Evolutionary conservation across 2,329 filamentous ascomycete genomes (phyloP).

Genomic region (Zymoseptoria tritici): DNA sequence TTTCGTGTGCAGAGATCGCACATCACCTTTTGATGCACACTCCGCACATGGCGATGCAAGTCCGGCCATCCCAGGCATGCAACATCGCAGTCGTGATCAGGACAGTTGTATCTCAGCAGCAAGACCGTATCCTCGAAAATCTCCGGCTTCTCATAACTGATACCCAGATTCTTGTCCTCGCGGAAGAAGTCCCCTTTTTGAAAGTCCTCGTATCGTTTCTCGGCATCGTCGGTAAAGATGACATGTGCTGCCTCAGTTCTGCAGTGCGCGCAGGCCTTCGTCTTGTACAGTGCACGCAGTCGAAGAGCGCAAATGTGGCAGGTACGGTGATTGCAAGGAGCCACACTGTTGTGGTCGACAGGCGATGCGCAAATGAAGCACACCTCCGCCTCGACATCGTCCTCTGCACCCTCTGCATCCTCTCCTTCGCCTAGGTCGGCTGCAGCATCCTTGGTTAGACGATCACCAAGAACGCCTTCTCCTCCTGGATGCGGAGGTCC

Average conservation of each 20-base stretch:
- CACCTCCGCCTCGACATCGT: conserved; percentile 54
- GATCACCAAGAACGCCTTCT: conserved; percentile 38
- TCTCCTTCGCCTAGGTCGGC: conserved; percentile 27
- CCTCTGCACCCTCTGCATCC: conserved; percentile 16
- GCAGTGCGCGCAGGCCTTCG: conserved; percentile 93
- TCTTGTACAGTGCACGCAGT: conserved; percentile 91
- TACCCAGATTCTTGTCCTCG: conserved; percentile 77
- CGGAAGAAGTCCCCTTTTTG: conserved; percentile 63
- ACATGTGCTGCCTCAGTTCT: conserved; percentile 73
- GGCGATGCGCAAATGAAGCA: conserved; percentile 97
- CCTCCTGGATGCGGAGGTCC: conserved; percentile 33
- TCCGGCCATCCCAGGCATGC: conserved; percentile 77
- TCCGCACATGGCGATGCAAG: conserved; percentile 73
- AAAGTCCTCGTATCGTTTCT: conserved; percentile 83
- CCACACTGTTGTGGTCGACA: conserved; percentile 77
- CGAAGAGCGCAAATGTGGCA: conserved; percentile 93
- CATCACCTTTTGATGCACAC: conserved; percentile 77
- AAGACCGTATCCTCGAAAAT: conserved; percentile 88
- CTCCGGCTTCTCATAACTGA: conserved; percentile 79
- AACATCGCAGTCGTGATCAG: conserved; percentile 74
- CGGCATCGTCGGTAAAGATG: conserved; percentile 80
- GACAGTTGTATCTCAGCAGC: conserved; percentile 89
- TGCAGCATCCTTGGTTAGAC: conserved; percentile 42
- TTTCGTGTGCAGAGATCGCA: conserved; percentile 85
- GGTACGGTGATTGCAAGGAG: conserved; percentile 91